Evolutionary conservation across 495 filamentous ascomycete genomes (phyloP), one percentile per base, ranked within the genome.

Genomic region (Hyphodiscus hymeniophilus): DNA sequence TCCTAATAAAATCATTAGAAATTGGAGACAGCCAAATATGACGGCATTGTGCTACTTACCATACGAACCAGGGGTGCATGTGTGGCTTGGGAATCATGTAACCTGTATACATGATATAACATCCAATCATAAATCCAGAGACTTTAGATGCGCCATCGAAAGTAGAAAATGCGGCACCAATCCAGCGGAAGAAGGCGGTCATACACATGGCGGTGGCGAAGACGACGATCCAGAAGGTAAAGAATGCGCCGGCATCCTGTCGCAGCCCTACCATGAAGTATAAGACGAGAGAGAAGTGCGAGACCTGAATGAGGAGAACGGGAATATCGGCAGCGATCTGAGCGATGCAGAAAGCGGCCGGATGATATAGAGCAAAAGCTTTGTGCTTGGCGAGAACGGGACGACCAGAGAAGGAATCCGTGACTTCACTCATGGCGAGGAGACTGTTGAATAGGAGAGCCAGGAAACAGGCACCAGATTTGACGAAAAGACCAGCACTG

Each of bases 21-120:
- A 78, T 71, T 3, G 89, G 65, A 0, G 87, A 86, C 45, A 89
- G 85, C 43, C 90, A 72, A 67, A 76, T 82, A n/a, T n/a, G n/a
- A n/a, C n/a, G n/a, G n/a, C n/a, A n/a, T n/a, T n/a, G n/a, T n/a
- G n/a, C n/a, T n/a, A 74, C 74, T 1, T 89, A 65, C 51, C 56
- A 59, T 1, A 55, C 52, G 20, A 59, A 50, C 50, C 50, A 53
- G 15, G 65, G 66, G 23, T 68, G 65, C 65, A 68, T 66, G 17
- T 39, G 49, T 11, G 55, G 47, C 36, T 61, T 63, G 12, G 57
- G 60, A 47, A 67, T 66, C 61, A 66, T 61, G 38, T 71, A 71
- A 7, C 65, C 65, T 24, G 61, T 58, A 42, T 66, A 67, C 45
- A 67, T 44, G 30, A 60, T 62, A 48, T 65, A 56, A 3, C 62